Evolutionary conservation across 2,329 filamentous ascomycete genomes (phyloP).

Genomic region (Malbranchea cinnamomea): DNA sequence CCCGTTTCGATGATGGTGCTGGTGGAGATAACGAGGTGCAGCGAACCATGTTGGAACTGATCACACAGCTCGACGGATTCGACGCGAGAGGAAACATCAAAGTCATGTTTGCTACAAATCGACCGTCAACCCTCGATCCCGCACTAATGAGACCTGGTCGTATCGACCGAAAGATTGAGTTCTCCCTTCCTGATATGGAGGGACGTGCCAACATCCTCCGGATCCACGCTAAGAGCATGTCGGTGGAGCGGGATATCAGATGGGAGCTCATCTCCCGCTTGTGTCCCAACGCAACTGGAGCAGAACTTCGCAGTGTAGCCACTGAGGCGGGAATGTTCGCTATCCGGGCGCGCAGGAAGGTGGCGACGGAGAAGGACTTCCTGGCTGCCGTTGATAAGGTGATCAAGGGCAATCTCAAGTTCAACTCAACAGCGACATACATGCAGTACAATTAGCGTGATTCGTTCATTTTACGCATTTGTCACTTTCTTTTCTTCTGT

Average conservation of each 20-base stretch:
- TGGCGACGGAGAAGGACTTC: constrained; percentile 98
- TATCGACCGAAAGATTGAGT: constrained; percentile 98
- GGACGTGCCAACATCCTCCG: constrained; percentile 93
- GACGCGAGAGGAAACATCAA: constrained; percentile 97
- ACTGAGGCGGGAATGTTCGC: constrained; percentile 99
- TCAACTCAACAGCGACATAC: constrained; percentile 96
- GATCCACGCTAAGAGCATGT: constrained; percentile 99
- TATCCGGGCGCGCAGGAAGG: constrained; percentile 86
- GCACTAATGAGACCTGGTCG: constrained; percentile 92
- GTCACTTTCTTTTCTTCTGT: too few species aligned
- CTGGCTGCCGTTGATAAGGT: constrained; percentile 97
- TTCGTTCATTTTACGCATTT: constrained; percentile 3
- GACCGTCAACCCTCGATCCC: constrained; percentile 89
- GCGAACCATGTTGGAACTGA: constrained; percentile 93
- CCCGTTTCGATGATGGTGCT: constrained; percentile 90
- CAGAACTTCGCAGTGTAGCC: constrained; percentile 87
- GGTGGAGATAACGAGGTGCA: constrained; percentile 97
- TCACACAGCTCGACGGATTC: constrained; percentile 93
- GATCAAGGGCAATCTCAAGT: constrained; percentile 98
- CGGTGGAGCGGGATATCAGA: constrained; percentile 92
- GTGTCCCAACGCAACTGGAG: constrained; percentile 93
- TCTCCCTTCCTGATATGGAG: constrained; percentile 91
- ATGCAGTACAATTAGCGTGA: constrained; percentile 90
- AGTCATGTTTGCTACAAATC: constrained; percentile 98
- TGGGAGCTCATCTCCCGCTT: constrained; percentile 97